Percentiles rank a stretch among this genome's conserved stretches.
These are phyloP conservation scores for Pilaira anomala DNA, from an alignment of 192 early-diverging fungal species.

Conservation along the genomic window DNA sequence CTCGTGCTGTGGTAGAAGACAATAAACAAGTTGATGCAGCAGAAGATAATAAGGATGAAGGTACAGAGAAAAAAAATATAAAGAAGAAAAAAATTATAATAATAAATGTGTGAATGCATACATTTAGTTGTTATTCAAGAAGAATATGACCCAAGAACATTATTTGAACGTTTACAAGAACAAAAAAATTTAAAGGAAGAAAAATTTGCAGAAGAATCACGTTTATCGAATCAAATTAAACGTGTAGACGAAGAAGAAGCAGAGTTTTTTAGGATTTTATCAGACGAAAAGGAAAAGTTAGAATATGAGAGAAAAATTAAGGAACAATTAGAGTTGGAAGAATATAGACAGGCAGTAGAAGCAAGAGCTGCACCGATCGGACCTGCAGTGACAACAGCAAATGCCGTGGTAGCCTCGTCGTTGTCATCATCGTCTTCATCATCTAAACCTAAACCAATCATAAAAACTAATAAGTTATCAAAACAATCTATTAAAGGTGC, in stretches of 20 bases:
- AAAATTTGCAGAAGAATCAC: constrained; percentile 55
- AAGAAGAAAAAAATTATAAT: background rate
- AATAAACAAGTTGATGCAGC: constrained; percentile 12
- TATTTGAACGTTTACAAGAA: constrained; percentile 73
- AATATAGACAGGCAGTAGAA: constrained; percentile 39
- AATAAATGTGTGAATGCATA: background rate
- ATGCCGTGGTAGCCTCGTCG: no score
- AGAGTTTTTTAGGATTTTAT: constrained; percentile 60
- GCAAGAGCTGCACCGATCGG: background rate
- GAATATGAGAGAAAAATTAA: constrained; percentile 41
- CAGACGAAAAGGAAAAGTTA: constrained; percentile 45
- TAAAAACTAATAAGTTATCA: background rate
- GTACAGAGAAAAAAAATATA: background rate
- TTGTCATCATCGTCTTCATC: no score
- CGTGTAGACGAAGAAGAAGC: constrained; percentile 67
- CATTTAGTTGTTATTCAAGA: constrained; percentile 2
- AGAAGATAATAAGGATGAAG: constrained; percentile 14
- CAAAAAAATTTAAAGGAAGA: constrained; percentile 63
- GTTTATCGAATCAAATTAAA: constrained; percentile 61
- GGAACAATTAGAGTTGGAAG: constrained; percentile 45
- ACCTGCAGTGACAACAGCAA: no score
- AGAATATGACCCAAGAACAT: constrained; percentile 66
- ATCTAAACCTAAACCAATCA: background rate
- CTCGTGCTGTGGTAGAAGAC: constrained; percentile 24
- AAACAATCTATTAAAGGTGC: background rate